Conservation (phyloP, 805 yeast genomes). For the Hanseniaspora lindneri region DNA sequence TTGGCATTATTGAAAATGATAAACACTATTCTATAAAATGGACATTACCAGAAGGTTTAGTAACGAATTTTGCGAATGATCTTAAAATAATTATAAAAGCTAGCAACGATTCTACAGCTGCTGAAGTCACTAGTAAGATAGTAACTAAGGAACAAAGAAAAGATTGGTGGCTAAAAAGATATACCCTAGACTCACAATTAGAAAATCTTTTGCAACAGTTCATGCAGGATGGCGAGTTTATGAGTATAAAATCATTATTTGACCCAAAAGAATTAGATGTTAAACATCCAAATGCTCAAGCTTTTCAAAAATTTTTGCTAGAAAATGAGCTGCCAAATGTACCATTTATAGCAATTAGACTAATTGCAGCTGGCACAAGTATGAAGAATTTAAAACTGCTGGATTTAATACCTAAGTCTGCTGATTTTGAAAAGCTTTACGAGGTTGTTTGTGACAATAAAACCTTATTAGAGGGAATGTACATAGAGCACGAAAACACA, state of each 20-base stretch:
- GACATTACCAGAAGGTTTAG: background rate
- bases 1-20: slow-evolving; percentile 2
- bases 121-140: slow-evolving; percentile 41
- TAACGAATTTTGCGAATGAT: slow-evolving; percentile 33
- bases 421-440: background rate
- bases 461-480: background rate
- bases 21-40: background rate
- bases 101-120: slow-evolving; percentile 51
- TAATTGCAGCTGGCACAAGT: slow-evolving; percentile 1
- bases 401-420: background rate
- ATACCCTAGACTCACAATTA: slow-evolving; percentile 46
- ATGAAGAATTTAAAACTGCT: background rate
- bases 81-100: slow-evolving; percentile 41
- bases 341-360: background rate
- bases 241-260: slow-evolving; percentile 63
- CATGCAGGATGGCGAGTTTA: slow-evolving; percentile 54
- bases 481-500: slow-evolving; percentile 35
- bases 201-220: slow-evolving; percentile 42
- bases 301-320: background rate
- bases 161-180: slow-evolving; percentile 69
- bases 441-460: background rate
- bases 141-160: slow-evolving; percentile 48
- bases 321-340: background rate
- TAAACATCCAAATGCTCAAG: background rate
- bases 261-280: slow-evolving; percentile 27